Percentiles rank a stretch among this genome's conserved stretches.
Conservation (phyloP, 169 alveolate genomes). For the Plasmodium adleri region DNA sequence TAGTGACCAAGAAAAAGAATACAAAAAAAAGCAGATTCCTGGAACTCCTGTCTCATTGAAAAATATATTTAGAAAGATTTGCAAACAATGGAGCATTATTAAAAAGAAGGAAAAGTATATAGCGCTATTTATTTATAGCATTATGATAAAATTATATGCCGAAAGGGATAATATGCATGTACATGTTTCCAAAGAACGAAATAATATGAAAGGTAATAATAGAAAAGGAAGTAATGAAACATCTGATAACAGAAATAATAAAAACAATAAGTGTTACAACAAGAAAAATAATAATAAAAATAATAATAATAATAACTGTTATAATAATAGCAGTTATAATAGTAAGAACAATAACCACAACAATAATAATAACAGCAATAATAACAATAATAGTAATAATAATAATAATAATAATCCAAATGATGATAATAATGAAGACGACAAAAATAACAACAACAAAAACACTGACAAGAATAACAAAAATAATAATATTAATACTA, state of each 20-base stretch:
- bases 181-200: too few relatives aligned
- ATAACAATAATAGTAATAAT: conserved; percentile 10
- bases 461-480: conserved; percentile 1
- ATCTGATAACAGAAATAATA: not conserved
- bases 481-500: conserved; percentile 17
- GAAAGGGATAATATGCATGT: too few relatives aligned
- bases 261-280: not conserved
- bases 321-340: not conserved
- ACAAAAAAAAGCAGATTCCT: too few relatives aligned
- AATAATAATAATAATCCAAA: not conserved
- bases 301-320: not conserved
- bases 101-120: too few relatives aligned
- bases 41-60: too few relatives aligned
- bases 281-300: not conserved
- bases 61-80: too few relatives aligned
- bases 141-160: too few relatives aligned
- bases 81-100: too few relatives aligned
- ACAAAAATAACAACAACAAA: not conserved
- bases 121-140: too few relatives aligned
- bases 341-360: not conserved
- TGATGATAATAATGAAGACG: conserved; percentile 8
- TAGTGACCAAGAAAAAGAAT: too few relatives aligned
- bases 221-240: not conserved
- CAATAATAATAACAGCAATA: conserved; percentile 7
- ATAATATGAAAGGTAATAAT: too few relatives aligned